A percentile compares a stretch with the other conserved stretches of the same genome.
These are phyloP conservation scores for Nakataea oryzae DNA, from an alignment of 2,329 filamentous ascomycete genomes.

Conservation along the genomic window DNA sequence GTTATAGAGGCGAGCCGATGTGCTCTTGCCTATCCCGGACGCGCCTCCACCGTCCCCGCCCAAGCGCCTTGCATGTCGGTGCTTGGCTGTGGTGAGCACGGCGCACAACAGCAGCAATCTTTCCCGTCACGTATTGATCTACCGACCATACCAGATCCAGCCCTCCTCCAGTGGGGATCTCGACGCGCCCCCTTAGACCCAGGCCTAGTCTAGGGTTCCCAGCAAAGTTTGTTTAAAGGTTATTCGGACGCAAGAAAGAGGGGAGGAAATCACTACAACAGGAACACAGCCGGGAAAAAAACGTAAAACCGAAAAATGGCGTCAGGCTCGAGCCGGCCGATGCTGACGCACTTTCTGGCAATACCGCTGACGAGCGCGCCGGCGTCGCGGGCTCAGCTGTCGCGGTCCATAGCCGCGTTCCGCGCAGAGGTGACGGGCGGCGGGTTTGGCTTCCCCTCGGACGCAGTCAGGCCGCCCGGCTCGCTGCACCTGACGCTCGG, in stretches of 20 bases:
- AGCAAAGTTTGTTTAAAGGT: too few relatives aligned
- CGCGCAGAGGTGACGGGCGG: slow-evolving; percentile 37
- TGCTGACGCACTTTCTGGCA: slow-evolving; percentile 62
- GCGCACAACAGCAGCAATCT: background rate
- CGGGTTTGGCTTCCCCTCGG: slow-evolving; percentile 40
- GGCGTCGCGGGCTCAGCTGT: slow-evolving; percentile 52
- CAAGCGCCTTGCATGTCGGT: background rate
- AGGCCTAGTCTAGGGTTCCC: too few relatives aligned
- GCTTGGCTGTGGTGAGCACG: background rate
- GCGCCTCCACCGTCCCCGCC: background rate
- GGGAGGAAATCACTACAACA: background rate
- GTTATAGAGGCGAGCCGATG: too few relatives aligned
- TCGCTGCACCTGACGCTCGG: slow-evolving; percentile 82
- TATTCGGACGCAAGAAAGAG: background rate
- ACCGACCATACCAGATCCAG: background rate
- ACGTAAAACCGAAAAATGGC: too few relatives aligned
- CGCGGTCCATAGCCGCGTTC: slow-evolving; percentile 51
- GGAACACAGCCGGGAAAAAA: background rate
- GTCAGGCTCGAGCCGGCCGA: slow-evolving; percentile 4
- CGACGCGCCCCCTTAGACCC: too few relatives aligned
- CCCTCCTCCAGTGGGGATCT: too few relatives aligned
- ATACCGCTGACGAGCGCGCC: slow-evolving; percentile 52
- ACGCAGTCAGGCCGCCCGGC: slow-evolving; percentile 64
- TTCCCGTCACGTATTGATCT: background rate
- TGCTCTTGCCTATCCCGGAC: background rate